A percentile compares a stretch with the other conserved stretches of the same genome.
phyloP scores from a whole-genome alignment of 306 rosid genomes.

The Abrus precatorius region DNA sequence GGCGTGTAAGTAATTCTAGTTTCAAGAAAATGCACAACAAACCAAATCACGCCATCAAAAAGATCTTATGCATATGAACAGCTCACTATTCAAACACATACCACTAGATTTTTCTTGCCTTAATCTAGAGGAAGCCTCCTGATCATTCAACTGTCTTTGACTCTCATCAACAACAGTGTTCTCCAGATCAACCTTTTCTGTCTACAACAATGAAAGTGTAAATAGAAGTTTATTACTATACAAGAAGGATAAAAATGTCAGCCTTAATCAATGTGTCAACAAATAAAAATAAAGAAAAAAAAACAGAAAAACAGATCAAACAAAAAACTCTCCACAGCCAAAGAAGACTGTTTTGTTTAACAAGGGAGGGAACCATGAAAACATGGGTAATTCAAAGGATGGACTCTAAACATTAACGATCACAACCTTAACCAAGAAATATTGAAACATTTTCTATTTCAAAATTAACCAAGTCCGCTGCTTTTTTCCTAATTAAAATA shows the following conservation, averaged over 20 bases:
- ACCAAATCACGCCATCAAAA: conserved; percentile 24
- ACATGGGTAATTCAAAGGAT: conserved; percentile 10
- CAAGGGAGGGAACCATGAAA: not conserved
- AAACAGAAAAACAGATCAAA: not conserved
- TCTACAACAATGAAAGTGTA: conserved; percentile 69
- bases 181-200: conserved; percentile 98
- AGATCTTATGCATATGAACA: conserved; percentile 16
- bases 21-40: conserved; percentile 36
- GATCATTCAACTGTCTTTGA: conserved; percentile 80
- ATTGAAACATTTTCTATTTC: conserved; percentile 10
- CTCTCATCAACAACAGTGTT: conserved; percentile 98
- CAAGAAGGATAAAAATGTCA: conserved; percentile 22
- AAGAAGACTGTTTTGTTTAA: conserved; percentile 28
- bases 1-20: conserved; percentile 12
- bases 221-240: conserved; percentile 45
- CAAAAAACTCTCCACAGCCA: conserved; percentile 2
- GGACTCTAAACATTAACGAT: not conserved
- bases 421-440: conserved; percentile 23
- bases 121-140: conserved; percentile 62
- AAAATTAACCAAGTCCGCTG: conserved; percentile 16
- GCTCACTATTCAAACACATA: conserved; percentile 48
- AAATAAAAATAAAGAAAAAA: conserved; percentile 8
- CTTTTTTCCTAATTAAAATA: not conserved
- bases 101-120: conserved; percentile 86
- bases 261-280: conserved; percentile 8